phyloP scores from a whole-genome alignment of 768 basidiomycete species.

The Russula emetica region DNA sequence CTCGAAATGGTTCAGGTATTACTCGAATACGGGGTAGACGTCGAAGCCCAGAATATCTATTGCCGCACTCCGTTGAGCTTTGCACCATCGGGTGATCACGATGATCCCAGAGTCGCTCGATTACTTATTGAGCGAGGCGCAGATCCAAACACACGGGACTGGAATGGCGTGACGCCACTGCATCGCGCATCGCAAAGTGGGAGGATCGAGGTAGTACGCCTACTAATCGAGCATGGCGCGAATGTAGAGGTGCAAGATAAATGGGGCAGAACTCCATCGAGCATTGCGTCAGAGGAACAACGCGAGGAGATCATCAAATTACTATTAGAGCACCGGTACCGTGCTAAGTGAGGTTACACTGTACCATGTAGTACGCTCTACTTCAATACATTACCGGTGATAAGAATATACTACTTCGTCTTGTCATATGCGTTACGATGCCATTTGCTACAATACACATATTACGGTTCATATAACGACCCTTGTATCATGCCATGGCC shows the following conservation, averaged over 20 bases:
- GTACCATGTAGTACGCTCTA: too few species aligned
- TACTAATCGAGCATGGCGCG: neutral
- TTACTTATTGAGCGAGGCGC: neutral
- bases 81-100: accelerated
- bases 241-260: neutral
- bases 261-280: neutral
- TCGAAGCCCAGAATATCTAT: neutral
- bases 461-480: too few species aligned
- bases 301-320: neutral
- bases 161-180: neutral
- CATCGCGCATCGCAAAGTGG: accelerated
- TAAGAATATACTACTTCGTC: too few species aligned
- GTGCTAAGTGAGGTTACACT: neutral
- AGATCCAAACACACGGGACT: neutral
- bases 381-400: too few species aligned
- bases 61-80: neutral
- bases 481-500: too few species aligned
- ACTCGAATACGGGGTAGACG: neutral
- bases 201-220: neutral
- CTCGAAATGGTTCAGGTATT: neutral
- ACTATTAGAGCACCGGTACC: too few species aligned
- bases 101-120: neutral
- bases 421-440: too few species aligned
- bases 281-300: neutral
- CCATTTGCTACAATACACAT: too few species aligned